These are phyloP conservation scores for Xylaria sp. DNA, from an alignment of 2,329 filamentous ascomycete genomes.

Conservation along the genomic window DNA sequence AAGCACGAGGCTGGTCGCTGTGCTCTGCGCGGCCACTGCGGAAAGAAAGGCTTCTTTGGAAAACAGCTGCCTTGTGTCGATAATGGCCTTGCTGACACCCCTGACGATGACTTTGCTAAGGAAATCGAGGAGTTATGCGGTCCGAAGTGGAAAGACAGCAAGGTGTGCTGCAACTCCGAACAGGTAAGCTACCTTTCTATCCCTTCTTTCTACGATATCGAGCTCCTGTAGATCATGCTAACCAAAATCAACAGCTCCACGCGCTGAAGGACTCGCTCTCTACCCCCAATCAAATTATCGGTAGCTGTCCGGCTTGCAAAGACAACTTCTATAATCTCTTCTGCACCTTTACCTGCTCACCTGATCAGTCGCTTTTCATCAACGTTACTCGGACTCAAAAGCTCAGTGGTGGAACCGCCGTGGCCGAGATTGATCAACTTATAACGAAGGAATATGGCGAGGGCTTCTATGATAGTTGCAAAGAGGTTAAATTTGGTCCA, in stretches of 20 bases:
- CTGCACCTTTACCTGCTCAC: conserved; percentile 97
- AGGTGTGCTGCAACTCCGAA: conserved; percentile 84
- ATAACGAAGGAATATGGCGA: conserved; percentile 84
- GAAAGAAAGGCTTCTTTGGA: conserved; percentile 89
- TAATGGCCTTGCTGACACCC: conserved; percentile 82
- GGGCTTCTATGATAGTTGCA: conserved; percentile 96
- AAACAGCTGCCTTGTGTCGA: conserved; percentile 91
- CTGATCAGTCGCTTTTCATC: conserved; percentile 93
- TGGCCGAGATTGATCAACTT: conserved; percentile 90
- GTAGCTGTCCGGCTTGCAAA: conserved; percentile 95
- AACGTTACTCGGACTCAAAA: conserved; percentile 83
- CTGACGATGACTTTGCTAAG: conserved; percentile 75
- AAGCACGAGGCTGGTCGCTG: conserved; percentile 89
- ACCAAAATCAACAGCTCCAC: conserved; percentile 67
- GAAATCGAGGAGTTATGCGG: conserved; percentile 89
- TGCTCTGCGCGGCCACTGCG: conserved; percentile 90
- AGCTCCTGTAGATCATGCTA: conserved; percentile 26
- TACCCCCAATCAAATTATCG: conserved; percentile 87
- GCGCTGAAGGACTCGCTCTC: conserved; percentile 85
- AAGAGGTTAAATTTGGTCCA: conserved; percentile 97
- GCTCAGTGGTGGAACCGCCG: conserved; percentile 67
- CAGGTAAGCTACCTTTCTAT: conserved; percentile 65
- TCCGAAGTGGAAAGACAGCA: conserved; percentile 81
- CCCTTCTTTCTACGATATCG: conserved; percentile 1
- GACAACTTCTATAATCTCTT: conserved; percentile 99